These are phyloP conservation scores for Daldinia sp. DNA, from an alignment of 2,329 filamentous ascomycete species.

Conservation along the genomic window DNA sequence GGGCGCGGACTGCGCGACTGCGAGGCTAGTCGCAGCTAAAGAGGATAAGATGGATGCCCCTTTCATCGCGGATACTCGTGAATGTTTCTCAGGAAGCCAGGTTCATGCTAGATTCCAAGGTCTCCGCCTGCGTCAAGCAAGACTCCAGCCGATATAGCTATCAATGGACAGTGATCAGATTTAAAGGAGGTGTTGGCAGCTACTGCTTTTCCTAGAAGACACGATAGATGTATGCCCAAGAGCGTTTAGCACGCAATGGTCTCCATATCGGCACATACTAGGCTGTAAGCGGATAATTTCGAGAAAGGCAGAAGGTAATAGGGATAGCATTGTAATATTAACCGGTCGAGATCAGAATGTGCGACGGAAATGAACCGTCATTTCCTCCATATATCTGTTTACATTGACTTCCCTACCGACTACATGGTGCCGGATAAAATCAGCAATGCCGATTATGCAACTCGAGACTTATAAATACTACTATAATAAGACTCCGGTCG, in stretches of 20 bases:
- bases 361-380: background rate
- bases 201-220: background rate
- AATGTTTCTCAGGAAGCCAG: background rate
- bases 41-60: background rate
- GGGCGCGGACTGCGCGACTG: constrained; percentile 22
- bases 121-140: background rate
- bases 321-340: background rate
- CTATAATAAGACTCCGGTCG: background rate
- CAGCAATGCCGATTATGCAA: background rate
- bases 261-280: constrained; percentile 2
- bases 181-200: background rate
- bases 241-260: constrained; percentile 7
- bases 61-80: constrained; percentile 8
- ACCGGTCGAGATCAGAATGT: constrained; percentile 16
- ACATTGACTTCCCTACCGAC: background rate
- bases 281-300: constrained; percentile 20
- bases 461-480: background rate
- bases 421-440: constrained; percentile 19
- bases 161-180: background rate
- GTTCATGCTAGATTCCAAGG: no score
- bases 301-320: background rate
- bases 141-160: background rate
- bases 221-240: background rate
- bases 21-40: constrained; percentile 5
- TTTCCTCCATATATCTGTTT: background rate